Percentiles rank a stretch among this genome's conserved stretches.
Evolutionary conservation across 1,284 basidiomycete species (phyloP).

Genomic region (Neonothopanus nambi): DNA sequence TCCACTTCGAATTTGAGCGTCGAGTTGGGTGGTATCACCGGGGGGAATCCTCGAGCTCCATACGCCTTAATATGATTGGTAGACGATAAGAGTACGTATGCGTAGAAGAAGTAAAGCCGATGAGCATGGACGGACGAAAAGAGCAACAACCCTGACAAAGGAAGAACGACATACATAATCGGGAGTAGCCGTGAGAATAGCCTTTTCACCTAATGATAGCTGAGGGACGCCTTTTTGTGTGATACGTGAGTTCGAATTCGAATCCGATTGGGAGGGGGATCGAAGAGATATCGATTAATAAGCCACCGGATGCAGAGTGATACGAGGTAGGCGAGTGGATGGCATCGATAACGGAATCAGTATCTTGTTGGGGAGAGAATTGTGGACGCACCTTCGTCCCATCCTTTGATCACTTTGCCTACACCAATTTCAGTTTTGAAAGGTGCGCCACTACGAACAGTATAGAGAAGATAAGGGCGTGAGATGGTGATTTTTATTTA

Average conservation of each 20-base stretch:
- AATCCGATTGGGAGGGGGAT: no score
- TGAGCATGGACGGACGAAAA: not conserved
- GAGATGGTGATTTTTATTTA: not conserved
- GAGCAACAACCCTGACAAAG: not conserved
- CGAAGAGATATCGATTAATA: conserved; percentile 14
- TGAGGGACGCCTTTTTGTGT: conserved; percentile 62
- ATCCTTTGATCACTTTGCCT: conserved; percentile 84
- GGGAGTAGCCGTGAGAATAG: conserved; percentile 62
- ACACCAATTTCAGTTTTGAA: conserved; percentile 80
- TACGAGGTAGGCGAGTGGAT: conserved; percentile 1
- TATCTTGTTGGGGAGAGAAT: not conserved
- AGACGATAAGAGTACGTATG: not conserved
- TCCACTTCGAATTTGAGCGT: conserved; percentile 83
- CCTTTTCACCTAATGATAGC: conserved; percentile 79
- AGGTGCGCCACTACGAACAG: conserved; percentile 45
- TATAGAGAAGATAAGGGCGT: not conserved
- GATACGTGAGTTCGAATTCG: no score
- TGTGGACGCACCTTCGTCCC: conserved; percentile 85
- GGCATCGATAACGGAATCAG: not conserved
- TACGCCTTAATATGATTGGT: conserved; percentile 52
- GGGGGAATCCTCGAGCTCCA: conserved; percentile 73
- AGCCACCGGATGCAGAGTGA: conserved; percentile 20
- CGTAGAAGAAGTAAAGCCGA: not conserved
- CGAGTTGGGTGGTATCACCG: conserved; percentile 78
- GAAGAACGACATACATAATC: conserved; percentile 58